Evolutionary conservation across 2,329 filamentous ascomycete species (phyloP), one percentile per base, ranked within the genome.

Genomic region (Nectriaceae sp.): DNA sequence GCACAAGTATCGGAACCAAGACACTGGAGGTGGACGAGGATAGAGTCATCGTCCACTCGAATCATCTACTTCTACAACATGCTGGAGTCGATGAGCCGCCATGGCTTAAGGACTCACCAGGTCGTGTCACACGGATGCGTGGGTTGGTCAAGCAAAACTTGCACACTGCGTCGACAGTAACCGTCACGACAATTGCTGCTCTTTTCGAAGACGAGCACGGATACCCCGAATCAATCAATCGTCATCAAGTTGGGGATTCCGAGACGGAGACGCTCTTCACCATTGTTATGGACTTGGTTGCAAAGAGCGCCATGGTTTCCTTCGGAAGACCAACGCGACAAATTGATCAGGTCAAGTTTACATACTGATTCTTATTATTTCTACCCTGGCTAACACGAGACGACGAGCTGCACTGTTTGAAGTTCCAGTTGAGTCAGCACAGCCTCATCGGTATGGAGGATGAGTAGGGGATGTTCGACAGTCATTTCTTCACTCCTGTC

Each of bases 181-280:
- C 10, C 11, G 29, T 29, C 5, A 16, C 45, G 5, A 11, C 46
- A 11, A 49, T 60, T 1, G 49, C 55, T 11, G 49, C 55, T 2
- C 16, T 60, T 0, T 60, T 60, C 15, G 46, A 53, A 15, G 57
- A 60, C 8, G 49, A 57, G 6, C n/a, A 59, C 11, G 53, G 53
- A 1, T 60, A 49, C 11, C 57, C 57, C 2, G 46, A 31, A 8
- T 42, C 51, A 0, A 59, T 60, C 21, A 60, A 59, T 8, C 53
- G 57, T 0, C 31, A 33, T 11, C 42, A 49, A 1, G 21, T 40
- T 13, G 29, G 22, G 0, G 44, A 35, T 0, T 46, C 44, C 0
- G 53, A 52, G 1, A 44, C 46, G 0, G 41, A 54, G 8, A 60
- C 57, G 2, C 22, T 60, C 0, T 60, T 60, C 5, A 60, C 49